phyloP scores from a whole-genome alignment of 495 filamentous ascomycete species.

The Choiromyces venosus region DNA sequence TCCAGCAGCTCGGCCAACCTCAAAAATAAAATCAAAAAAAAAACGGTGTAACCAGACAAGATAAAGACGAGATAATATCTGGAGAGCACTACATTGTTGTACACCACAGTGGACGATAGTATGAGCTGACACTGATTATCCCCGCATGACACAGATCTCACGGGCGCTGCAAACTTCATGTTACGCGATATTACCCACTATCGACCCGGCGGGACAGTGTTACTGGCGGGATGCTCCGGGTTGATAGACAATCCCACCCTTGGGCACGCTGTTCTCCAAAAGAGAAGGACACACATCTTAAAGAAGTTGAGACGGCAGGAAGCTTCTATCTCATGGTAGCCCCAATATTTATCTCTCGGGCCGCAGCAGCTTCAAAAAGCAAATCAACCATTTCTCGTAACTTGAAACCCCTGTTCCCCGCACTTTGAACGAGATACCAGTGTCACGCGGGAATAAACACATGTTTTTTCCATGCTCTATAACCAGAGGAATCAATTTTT shows the following conservation, averaged over 20 bases:
- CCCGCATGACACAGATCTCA: background rate
- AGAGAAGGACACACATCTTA: background rate
- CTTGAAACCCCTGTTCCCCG: background rate
- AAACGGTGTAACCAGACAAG: background rate
- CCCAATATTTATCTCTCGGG: background rate
- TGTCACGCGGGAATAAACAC: background rate
- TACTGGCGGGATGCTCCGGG: background rate
- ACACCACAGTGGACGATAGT: background rate
- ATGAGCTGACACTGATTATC: background rate
- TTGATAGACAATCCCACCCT: background rate
- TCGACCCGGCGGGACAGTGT: background rate
- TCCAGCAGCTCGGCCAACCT: background rate
- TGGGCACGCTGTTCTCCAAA: background rate
- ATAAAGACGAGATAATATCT: background rate
- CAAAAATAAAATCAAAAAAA: background rate
- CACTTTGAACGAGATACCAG: background rate
- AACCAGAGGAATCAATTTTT: background rate
- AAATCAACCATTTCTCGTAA: background rate
- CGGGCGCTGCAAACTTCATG: too few species aligned
- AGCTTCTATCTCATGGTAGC: background rate
- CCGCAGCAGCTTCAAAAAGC: background rate
- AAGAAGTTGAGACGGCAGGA: background rate
- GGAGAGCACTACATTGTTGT: background rate
- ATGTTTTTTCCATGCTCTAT: background rate
- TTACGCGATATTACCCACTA: background rate